These are phyloP conservation scores for Clavispora fructus DNA, from an alignment of 805 yeast species.

Conservation along the genomic window DNA sequence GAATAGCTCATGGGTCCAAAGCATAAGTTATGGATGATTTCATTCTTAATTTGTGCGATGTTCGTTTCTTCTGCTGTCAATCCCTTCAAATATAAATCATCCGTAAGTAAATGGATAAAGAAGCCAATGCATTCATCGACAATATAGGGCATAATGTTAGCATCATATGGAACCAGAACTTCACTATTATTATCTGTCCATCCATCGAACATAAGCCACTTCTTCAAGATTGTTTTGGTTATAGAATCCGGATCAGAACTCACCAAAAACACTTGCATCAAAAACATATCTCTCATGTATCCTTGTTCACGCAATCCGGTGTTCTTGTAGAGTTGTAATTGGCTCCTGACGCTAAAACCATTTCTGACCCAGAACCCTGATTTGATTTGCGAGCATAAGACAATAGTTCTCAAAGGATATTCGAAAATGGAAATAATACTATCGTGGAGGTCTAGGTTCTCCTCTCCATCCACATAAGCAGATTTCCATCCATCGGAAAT, in stretches of 20 bases:
- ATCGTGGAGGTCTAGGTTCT: constrained; percentile 1
- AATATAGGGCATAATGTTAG: constrained; percentile 51
- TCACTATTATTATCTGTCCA: constrained; percentile 15
- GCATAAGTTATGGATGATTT: constrained; percentile 79
- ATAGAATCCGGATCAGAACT: constrained; percentile 48
- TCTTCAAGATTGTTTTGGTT: constrained; percentile 50
- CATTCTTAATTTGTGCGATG: constrained; percentile 51
- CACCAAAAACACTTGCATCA: constrained; percentile 60
- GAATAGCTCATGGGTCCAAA: constrained; percentile 70
- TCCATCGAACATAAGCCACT: constrained; percentile 59
- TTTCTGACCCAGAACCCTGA: constrained; percentile 94
- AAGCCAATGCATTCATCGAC: constrained; percentile 75
- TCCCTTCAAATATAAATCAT: constrained; percentile 54
- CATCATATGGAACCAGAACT: constrained; percentile 31
- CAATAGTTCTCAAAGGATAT: constrained; percentile 72
- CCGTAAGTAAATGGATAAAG: constrained; percentile 63
- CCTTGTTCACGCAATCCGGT: constrained; percentile 81
- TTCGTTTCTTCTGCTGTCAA: constrained; percentile 43
- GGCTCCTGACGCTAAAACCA: constrained; percentile 76
- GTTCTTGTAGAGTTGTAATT: constrained; percentile 71
- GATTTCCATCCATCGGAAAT: constrained; percentile 4
- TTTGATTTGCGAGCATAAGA: constrained; percentile 74
- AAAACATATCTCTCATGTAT: constrained; percentile 68
- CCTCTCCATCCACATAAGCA: neutral
- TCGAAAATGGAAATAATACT: constrained; percentile 45